Base-by-base conservation (phyloP, 2,329 filamentous ascomycete genomes). In the Colletotrichum sp. region DNA sequence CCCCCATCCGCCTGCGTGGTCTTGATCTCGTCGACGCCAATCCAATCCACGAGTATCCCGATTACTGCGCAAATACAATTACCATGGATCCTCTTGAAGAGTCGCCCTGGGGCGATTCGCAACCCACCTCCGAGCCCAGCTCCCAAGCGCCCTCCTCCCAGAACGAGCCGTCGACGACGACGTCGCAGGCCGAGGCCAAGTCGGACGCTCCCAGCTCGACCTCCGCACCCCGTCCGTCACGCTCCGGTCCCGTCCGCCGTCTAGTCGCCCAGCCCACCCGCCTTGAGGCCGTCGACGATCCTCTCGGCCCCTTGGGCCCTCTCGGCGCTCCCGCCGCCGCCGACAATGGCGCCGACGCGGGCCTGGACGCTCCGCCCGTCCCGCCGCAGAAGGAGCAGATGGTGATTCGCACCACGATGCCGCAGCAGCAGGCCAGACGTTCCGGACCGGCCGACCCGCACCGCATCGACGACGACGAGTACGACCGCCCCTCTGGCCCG, bases 211-310 rank as follows among this genome's bases (percentile, higher is more conserved):
- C 83, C 26, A 70, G 78, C 26, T 76, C 80, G 32, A 69, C 79
- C 18, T 79, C 81, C 12, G 74, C 84, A 77, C 43, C 73, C 32
- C 87, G 88, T 36, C 83, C 87, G 13, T 86, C 87, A 30, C 87
- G 88, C 77, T 82, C 85, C n/a, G 84, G 82, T 5, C 88, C 89
- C 48, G 73, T 75, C 18, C 91, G 92, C 78, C 91, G 92, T 77
- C 87, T 95, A 81, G 92, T 93, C 18, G 93, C 93, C 74, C 94
- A 96, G 82, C 91, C 94, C 34, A 96, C 94, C 62, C 93, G 92
- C 69, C 93, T 96, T 76, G 92, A 96, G 85, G 93, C 93, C 76
- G 93, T 95, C 78, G 91, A 93, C 56, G 94, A 96, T 82, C 93
- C 94, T 71, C 90, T 96, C 61, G 95, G 95, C 2, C 95, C 95